Evolutionary conservation across 2,329 filamentous ascomycete genomes (phyloP).

Genomic region (Neoascochyta sp.): DNA sequence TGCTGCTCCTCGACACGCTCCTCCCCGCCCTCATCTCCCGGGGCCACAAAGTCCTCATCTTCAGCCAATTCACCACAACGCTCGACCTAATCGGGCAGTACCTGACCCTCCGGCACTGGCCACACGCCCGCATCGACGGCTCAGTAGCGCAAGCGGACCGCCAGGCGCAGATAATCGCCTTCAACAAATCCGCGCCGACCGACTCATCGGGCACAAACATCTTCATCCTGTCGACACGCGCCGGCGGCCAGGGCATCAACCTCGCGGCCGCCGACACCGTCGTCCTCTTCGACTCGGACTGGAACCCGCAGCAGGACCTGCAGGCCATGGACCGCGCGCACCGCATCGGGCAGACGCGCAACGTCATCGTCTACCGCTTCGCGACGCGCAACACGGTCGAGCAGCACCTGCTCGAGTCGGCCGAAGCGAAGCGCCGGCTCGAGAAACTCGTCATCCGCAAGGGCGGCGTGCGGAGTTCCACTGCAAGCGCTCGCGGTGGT

Average conservation of each 20-base stretch:
- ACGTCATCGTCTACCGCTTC: conserved; percentile 89
- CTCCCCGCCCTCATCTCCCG: conserved; percentile 69
- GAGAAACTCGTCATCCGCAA: conserved; percentile 97
- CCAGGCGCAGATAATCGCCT: conserved; percentile 48
- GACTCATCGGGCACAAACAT: conserved; percentile 54
- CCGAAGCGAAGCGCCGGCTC: conserved; percentile 84
- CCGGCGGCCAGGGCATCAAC: conserved; percentile 94
- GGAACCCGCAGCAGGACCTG: conserved; percentile 95
- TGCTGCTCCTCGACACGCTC: conserved; percentile 86
- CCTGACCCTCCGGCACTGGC: conserved; percentile 74
- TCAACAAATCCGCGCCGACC: conserved; percentile 40
- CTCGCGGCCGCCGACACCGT: conserved; percentile 88
- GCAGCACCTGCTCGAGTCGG: conserved; percentile 77
- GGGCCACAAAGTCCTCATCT: conserved; percentile 89
- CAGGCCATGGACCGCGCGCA: conserved; percentile 96
- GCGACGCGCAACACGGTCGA: conserved; percentile 93
- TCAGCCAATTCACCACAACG: conserved; percentile 94
- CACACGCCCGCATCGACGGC: conserved; percentile 86
- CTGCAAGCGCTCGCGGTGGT: too few species aligned
- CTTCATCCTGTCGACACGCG: conserved; percentile 85
- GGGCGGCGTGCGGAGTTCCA: conserved; percentile 60
- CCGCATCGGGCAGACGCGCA: conserved; percentile 86
- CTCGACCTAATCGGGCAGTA: conserved; percentile 89
- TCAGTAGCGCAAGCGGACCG: conserved; percentile 66
- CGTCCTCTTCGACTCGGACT: conserved; percentile 83